phyloP scores from a whole-genome alignment of 1,284 basidiomycete species.

The Rhodotorula sp. region DNA sequence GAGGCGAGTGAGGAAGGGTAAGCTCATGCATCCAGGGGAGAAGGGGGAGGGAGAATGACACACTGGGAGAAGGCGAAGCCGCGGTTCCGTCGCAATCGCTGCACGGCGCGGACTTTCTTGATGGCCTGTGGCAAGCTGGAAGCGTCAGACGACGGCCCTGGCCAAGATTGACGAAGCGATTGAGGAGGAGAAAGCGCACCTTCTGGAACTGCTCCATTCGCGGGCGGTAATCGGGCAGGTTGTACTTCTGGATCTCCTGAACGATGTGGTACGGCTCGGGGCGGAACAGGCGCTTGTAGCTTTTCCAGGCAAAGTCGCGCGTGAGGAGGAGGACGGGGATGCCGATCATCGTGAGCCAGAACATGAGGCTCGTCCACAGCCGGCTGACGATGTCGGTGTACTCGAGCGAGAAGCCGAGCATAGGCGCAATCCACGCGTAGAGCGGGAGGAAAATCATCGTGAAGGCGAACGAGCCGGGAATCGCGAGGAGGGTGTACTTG shows the following conservation, averaged over 20 bases:
- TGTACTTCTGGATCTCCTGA: conserved; percentile 66
- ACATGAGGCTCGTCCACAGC: conserved; percentile 80
- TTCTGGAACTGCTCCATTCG: conserved; percentile 82
- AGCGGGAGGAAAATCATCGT: conserved; percentile 91
- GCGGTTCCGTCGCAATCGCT: conserved; percentile 88
- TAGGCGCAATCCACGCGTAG: conserved; percentile 83
- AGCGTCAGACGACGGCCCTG: not conserved
- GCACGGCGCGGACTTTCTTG: conserved; percentile 94
- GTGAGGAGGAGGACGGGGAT: conserved; percentile 82
- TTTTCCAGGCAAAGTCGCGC: conserved; percentile 96
- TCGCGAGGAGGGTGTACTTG: conserved; percentile 87
- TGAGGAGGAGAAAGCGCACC: conserved; percentile 13
- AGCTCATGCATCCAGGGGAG: too few relatives aligned
- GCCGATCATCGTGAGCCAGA: conserved; percentile 88
- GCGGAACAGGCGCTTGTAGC: conserved; percentile 85
- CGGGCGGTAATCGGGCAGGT: conserved; percentile 76
- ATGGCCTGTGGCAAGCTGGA: conserved; percentile 65
- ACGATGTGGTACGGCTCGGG: conserved; percentile 95
- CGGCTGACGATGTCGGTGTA: conserved; percentile 82
- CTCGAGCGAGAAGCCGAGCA: conserved; percentile 84
- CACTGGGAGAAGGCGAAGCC: conserved; percentile 92
- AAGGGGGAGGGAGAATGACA: not conserved
- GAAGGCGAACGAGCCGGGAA: conserved; percentile 93
- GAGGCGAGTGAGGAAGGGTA: too few relatives aligned
- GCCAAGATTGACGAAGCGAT: not conserved